These are phyloP conservation scores for Penicillium samsonianum DNA, from an alignment of 495 filamentous ascomycete genomes.

Conservation along the genomic window DNA sequence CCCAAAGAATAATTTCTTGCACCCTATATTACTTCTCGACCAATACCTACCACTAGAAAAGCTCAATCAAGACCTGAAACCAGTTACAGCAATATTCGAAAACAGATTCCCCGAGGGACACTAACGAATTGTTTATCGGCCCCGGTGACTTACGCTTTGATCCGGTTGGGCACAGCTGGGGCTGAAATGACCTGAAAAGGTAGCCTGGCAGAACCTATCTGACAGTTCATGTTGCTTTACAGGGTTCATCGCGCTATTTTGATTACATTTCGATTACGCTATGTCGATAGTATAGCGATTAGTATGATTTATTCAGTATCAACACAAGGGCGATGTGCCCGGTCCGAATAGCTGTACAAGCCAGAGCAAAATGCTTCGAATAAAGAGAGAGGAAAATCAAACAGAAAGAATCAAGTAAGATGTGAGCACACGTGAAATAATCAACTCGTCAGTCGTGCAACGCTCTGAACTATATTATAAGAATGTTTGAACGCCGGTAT, in stretches of 20 bases:
- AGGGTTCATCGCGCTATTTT: neutral
- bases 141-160: constrained; percentile 28
- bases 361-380: neutral
- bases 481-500: constrained; percentile 20
- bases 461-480: constrained; percentile 13
- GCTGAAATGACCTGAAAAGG: constrained; percentile 2
- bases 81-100: no score
- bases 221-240: constrained; percentile 1
- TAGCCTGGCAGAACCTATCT: neutral
- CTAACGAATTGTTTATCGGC: no score
- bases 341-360: neutral
- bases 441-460: constrained; percentile 19
- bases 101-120: no score
- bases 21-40: no score
- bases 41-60: no score
- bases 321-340: neutral
- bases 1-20: no score
- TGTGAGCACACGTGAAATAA: constrained; percentile 10
- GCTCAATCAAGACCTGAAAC: no score
- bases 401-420: constrained; percentile 1
- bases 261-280: constrained; percentile 15
- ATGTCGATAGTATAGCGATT: constrained; percentile 3
- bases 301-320: neutral
- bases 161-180: constrained; percentile 23
- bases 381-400: neutral